phyloP scores from a whole-genome alignment of 352 stramenopile species.

The Ophiocytium majus region DNA sequence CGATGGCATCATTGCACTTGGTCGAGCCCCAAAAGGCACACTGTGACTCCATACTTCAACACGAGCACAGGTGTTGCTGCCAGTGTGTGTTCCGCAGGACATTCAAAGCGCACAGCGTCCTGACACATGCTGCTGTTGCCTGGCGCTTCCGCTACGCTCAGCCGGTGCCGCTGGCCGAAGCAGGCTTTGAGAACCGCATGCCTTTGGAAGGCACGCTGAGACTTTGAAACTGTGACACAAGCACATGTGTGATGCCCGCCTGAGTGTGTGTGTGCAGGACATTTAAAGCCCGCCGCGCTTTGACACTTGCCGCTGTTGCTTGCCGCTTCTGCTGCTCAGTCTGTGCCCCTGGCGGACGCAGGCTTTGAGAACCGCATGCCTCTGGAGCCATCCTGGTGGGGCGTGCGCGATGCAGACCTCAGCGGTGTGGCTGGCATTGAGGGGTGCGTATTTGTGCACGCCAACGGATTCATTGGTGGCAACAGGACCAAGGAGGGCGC shows the following conservation, averaged over 20 bases:
- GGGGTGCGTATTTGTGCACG: slow-evolving; percentile 94
- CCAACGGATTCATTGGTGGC: slow-evolving; percentile 96
- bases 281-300: neutral
- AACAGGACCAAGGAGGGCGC: slow-evolving; percentile 91
- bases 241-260: no score
- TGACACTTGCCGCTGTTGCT: neutral
- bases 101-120: neutral
- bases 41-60: no score
- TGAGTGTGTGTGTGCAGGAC: no score
- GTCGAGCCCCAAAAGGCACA: no score
- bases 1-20: no score
- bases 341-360: slow-evolving; percentile 83
- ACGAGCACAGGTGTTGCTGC: no score
- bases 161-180: slow-evolving; percentile 85
- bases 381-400: slow-evolving; percentile 84
- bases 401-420: slow-evolving; percentile 87
- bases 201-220: no score
- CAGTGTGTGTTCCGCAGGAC: no score
- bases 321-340: no score
- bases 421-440: slow-evolving; percentile 74
- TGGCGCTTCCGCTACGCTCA: no score
- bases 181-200: slow-evolving; percentile 86
- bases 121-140: neutral
- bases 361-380: slow-evolving; percentile 87
- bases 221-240: no score